Evolutionary conservation across 179 eudicot species (phyloP), one percentile per base, ranked within the genome.

Genomic region (Beta corolliflora): DNA sequence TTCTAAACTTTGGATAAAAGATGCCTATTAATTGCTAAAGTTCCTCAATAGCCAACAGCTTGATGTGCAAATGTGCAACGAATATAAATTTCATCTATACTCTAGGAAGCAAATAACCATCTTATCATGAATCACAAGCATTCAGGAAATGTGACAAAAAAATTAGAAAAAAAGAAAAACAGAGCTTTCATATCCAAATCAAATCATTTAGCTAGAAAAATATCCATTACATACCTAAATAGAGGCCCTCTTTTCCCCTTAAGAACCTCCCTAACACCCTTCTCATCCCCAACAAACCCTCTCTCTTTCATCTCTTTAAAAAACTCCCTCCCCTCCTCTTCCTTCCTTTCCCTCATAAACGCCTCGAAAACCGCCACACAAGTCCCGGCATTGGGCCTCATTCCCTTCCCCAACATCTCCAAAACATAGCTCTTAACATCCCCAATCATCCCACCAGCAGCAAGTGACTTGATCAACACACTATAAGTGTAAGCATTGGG

Each of bases 391-490:
- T 85, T 89, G 8, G 89, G 88, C 88, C 15, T 81, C 89, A 93
- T 88, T 48, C 96, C 93, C 81, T 87, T 88, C 59, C 69, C 90
- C 81, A 91, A 69, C 97, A 94, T 94, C 90, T 94, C 98, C 77
- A 73, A 15, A 65, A 89, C 82, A 65, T 76, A 86, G 92, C 88
- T 89, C 83, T 80, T 90, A 45, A 85, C 94, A 78, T 92, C 96
- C 58, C 13, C 73, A 55, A 89, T 36, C 88, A 84, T 70, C 72
- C 61, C 84, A 45, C 88, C 92, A 1, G 81, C 81, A n/a, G 88
- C 92, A 36, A 94, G 81, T 0, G 89, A 87, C 87, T 88, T 91
- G 46, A 93, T 85, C 85, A 94, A 14, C 80, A 90, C 89, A 10
- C 84, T 53, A n/a, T 93, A 93, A 18, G 96, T 90, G 44, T 93